Conservation (phyloP, 768 basidiomycete genomes). For the Russula earlei region DNA sequence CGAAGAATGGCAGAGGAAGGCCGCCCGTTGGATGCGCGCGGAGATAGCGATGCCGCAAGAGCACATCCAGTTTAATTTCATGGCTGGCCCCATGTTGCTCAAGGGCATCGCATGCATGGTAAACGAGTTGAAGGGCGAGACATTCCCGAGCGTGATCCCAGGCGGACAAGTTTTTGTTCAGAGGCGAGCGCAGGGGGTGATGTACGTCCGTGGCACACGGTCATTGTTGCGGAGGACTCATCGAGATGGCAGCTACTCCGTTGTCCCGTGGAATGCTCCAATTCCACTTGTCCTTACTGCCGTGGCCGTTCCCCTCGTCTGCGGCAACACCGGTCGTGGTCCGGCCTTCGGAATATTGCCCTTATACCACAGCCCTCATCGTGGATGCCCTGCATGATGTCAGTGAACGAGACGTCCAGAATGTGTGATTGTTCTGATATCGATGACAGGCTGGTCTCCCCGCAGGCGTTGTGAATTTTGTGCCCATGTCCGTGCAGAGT, state of each 20-base stretch:
- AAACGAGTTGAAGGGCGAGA: constrained; percentile 35
- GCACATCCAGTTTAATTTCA: constrained; percentile 23
- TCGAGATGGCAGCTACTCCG: constrained; percentile 33
- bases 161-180: constrained; percentile 39
- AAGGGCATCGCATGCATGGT: constrained; percentile 29
- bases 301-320: constrained; percentile 37
- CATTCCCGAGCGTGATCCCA: constrained; percentile 34
- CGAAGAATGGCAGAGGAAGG: constrained; percentile 11
- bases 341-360: constrained; percentile 43
- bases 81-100: constrained; percentile 23
- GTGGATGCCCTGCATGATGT: constrained; percentile 40
- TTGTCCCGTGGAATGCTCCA: constrained; percentile 51
- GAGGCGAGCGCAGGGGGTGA: constrained; percentile 41
- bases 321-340: constrained; percentile 50
- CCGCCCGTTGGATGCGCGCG: neutral
- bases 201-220: constrained; percentile 29
- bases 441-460: constrained; percentile 47
- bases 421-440: neutral
- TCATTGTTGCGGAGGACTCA: neutral
- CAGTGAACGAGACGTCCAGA: neutral
- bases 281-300: constrained; percentile 37
- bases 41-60: constrained; percentile 2
- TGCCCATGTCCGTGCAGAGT: constrained; percentile 37
- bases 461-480: constrained; percentile 46
- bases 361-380: constrained; percentile 37